These are phyloP conservation scores for Amorphotheca resinae DNA, from an alignment of 495 filamentous ascomycete genomes.

Conservation along the genomic window DNA sequence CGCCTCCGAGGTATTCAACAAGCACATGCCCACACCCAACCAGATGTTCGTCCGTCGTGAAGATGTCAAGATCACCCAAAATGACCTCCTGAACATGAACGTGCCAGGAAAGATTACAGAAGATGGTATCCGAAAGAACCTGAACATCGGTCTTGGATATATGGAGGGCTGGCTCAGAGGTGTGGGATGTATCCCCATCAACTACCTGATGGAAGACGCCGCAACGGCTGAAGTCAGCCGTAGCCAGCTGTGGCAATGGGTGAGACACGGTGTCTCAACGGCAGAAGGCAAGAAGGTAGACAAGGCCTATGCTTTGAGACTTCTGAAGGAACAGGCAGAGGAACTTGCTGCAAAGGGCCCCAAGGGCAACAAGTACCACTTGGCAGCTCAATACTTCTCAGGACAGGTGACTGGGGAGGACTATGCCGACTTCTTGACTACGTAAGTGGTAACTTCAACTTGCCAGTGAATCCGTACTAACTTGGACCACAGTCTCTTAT, in stretches of 20 bases:
- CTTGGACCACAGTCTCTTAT: slow-evolving; percentile 49
- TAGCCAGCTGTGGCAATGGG: slow-evolving; percentile 94
- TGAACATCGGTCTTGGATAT: slow-evolving; percentile 92
- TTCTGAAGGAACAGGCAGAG: slow-evolving; percentile 79
- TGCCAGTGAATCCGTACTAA: slow-evolving; percentile 8
- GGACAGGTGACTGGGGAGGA: slow-evolving; percentile 92
- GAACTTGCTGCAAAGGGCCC: slow-evolving; percentile 60
- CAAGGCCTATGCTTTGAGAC: slow-evolving; percentile 75
- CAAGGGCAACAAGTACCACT: slow-evolving; percentile 82
- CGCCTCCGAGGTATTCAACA: slow-evolving; percentile 91
- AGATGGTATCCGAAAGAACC: slow-evolving; percentile 93
- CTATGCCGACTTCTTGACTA: slow-evolving; percentile 93
- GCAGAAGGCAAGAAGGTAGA: slow-evolving; percentile 87
- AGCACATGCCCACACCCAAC: slow-evolving; percentile 98
- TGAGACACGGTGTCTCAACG: slow-evolving; percentile 70
- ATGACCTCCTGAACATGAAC: slow-evolving; percentile 97
- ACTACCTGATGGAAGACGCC: slow-evolving; percentile 99
- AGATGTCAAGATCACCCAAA: slow-evolving; percentile 74
- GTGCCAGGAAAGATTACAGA: slow-evolving; percentile 90
- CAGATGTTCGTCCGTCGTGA: slow-evolving; percentile 85
- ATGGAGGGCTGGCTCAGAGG: slow-evolving; percentile 98
- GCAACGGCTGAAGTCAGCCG: slow-evolving; percentile 93
- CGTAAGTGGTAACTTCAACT: slow-evolving; percentile 32
- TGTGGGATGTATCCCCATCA: slow-evolving; percentile 93
- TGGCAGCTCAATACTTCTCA: slow-evolving; percentile 86